A percentile compares a stretch with the other conserved stretches of the same genome.
Conservation (phyloP, 352 stramenopile species). For the Pythium scleroteichum region DNA sequence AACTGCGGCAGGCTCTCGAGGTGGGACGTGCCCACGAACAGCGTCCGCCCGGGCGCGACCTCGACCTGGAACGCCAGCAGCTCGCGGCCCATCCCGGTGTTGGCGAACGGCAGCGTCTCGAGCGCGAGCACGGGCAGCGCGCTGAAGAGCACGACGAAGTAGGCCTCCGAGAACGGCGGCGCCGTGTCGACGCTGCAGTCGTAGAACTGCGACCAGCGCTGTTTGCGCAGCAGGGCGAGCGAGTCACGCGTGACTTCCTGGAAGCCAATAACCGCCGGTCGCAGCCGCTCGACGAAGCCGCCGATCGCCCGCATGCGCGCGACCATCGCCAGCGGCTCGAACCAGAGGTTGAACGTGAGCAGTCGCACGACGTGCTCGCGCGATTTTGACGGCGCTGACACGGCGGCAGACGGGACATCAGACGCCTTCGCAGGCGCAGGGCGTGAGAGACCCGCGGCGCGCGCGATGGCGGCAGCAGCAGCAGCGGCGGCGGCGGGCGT, state of each 20-base stretch:
- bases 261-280: slow-evolving; percentile 71
- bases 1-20: slow-evolving; percentile 75
- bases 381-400: background rate
- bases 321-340: slow-evolving; percentile 59
- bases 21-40: slow-evolving; percentile 68
- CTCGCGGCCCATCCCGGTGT: slow-evolving; percentile 75
- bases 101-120: slow-evolving; percentile 66
- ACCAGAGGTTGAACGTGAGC: slow-evolving; percentile 79
- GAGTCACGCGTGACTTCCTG: slow-evolving; percentile 74
- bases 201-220: slow-evolving; percentile 69
- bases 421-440: background rate
- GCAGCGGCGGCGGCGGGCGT: slow-evolving; percentile 19
- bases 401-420: background rate
- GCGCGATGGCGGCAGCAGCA: slow-evolving; percentile 25
- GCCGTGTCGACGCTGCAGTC: slow-evolving; percentile 76
- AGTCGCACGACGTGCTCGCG: slow-evolving; percentile 44
- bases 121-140: slow-evolving; percentile 61
- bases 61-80: slow-evolving; percentile 62
- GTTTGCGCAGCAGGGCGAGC: slow-evolving; percentile 54
- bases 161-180: slow-evolving; percentile 66
- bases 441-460: slow-evolving; percentile 1
- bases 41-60: slow-evolving; percentile 38
- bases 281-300: slow-evolving; percentile 42
- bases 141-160: slow-evolving; percentile 81
- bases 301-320: slow-evolving; percentile 68